phyloP scores from a whole-genome alignment of 345 rosid genomes.

The Trapa bicornis region DNA sequence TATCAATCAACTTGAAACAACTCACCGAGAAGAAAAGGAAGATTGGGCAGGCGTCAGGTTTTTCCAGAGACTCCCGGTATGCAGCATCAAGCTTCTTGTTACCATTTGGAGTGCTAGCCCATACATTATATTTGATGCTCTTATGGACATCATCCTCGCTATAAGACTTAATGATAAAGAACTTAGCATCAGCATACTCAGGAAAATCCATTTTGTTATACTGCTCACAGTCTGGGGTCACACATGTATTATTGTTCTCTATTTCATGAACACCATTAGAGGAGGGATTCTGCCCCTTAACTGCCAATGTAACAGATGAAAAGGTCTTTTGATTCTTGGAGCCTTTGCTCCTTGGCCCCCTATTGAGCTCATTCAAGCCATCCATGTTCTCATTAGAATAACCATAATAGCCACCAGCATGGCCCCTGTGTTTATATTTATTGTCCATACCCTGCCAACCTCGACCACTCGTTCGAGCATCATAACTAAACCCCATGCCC shows the following conservation, averaged over 20 bases:
- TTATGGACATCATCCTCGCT: constrained; percentile 88
- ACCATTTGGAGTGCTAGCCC: constrained; percentile 84
- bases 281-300: constrained; percentile 33
- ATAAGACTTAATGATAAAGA: constrained; percentile 77
- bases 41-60: constrained; percentile 36
- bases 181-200: constrained; percentile 49
- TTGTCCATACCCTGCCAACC: constrained; percentile 44
- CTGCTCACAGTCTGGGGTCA: constrained; percentile 15
- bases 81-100: constrained; percentile 82
- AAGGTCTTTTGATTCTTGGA: constrained; percentile 48
- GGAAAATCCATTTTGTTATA: constrained; percentile 32
- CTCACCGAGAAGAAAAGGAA: constrained; percentile 70
- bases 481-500: constrained; percentile 58
- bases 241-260: constrained; percentile 15
- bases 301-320: constrained; percentile 20
- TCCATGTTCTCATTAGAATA: constrained; percentile 51
- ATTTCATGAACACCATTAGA: constrained; percentile 11
- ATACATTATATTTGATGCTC: constrained; percentile 77
- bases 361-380: constrained; percentile 74
- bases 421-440: constrained; percentile 58
- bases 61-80: constrained; percentile 55
- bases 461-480: constrained; percentile 37
- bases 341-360: constrained; percentile 82
- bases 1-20: neutral
- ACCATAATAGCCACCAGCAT: constrained; percentile 51